phyloP scores from a whole-genome alignment of 2,329 filamentous ascomycete species.

The Meredithiella fracta region DNA sequence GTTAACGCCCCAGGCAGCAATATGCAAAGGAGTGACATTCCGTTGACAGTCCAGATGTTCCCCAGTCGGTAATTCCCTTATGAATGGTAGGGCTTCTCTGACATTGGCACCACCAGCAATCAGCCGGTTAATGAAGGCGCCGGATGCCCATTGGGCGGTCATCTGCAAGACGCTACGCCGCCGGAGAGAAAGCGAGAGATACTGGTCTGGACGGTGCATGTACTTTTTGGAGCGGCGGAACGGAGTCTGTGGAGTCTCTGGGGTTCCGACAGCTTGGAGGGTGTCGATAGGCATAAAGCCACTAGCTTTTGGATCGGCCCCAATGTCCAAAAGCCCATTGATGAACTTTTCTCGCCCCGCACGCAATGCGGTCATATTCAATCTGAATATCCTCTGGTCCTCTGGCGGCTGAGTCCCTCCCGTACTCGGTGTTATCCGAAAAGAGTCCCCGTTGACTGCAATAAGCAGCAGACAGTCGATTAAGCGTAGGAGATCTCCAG shows the following conservation, averaged over 20 bases:
- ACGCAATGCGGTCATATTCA: neutral
- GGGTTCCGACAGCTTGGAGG: neutral
- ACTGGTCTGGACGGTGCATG: neutral
- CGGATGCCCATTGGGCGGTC: constrained; percentile 3
- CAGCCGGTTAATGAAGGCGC: neutral
- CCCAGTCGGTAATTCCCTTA: neutral
- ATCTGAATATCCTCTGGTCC: neutral
- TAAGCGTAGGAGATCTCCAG: neutral
- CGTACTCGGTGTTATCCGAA: neutral
- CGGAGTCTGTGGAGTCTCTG: neutral
- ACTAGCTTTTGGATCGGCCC: neutral
- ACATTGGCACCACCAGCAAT: constrained; percentile 2
- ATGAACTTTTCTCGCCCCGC: constrained; percentile 3
- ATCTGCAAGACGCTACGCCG: constrained; percentile 1
- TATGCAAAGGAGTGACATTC: constrained; percentile 3
- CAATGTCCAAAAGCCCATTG: neutral
- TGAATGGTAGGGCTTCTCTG: constrained; percentile 1
- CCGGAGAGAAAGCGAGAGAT: neutral
- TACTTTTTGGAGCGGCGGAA: neutral
- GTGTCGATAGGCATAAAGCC: constrained; percentile 1
- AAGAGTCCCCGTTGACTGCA: neutral
- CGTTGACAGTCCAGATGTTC: neutral
- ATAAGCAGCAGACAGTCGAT: neutral
- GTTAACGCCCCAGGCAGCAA: constrained; percentile 3
- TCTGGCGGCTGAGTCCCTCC: neutral